Percentiles rank a stretch among this genome's conserved stretches.
These are phyloP conservation scores for Symbiodinium natans DNA, from an alignment of 73 alveolate genomes.

Conservation along the genomic window DNA sequence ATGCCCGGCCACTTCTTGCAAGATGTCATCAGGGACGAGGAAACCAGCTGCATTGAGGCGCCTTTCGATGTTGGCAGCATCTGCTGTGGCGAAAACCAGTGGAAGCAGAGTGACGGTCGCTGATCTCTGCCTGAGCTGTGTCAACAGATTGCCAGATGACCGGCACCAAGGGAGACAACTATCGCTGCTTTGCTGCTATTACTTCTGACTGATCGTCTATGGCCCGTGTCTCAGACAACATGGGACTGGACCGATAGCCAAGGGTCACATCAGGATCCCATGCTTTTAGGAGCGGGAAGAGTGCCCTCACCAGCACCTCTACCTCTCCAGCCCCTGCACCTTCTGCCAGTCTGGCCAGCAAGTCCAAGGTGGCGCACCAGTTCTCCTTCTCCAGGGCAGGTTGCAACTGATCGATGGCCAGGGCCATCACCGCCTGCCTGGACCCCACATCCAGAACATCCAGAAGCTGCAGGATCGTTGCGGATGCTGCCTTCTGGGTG, in stretches of 20 bases:
- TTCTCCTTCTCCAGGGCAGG: background rate
- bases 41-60: background rate
- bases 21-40: background rate
- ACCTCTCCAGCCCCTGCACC: background rate
- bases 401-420: background rate
- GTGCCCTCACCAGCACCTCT: background rate
- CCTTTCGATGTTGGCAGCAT: background rate
- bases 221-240: too few species aligned
- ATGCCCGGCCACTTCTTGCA: background rate
- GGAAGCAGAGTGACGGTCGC: background rate
- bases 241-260: background rate
- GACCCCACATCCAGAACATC: background rate
- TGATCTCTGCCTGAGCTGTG: background rate
- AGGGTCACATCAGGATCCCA: background rate
- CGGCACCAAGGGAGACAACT: too few species aligned
- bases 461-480: background rate
- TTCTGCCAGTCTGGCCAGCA: background rate
- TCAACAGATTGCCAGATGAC: too few species aligned
- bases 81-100: background rate
- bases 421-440: background rate
- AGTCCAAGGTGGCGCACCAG: background rate
- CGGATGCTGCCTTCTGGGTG: background rate
- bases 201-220: too few species aligned
- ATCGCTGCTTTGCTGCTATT: too few species aligned
- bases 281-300: background rate